Evolutionary conservation across 352 stramenopile species (phyloP), one percentile per base, ranked within the genome.

Genomic region (Aphanomyces astaci): DNA sequence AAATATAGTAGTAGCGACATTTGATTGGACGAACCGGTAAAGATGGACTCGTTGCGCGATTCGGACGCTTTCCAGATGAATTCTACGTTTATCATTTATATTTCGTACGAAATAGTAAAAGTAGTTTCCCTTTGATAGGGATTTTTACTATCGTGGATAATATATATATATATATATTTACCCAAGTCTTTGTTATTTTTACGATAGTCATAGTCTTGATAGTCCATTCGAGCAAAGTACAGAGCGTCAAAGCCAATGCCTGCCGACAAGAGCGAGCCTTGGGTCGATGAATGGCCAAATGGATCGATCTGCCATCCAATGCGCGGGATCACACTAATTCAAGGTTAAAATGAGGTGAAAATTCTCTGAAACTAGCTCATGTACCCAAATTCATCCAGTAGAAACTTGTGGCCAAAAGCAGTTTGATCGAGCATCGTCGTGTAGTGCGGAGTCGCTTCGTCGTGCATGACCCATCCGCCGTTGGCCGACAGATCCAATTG

Each of bases 301-400:
- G 97, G 97, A 80, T 99, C 97, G 66, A 99, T 97, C 74, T 98
- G 95, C 96, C 96, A 99, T 17, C 90, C 95, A 31, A 98, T 97
- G n/a, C 81, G 93, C 11, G 97, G 96, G 49, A 92, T 91, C 19
- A 93, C 78, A 52, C 92, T 88, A 55, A 1, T 31, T 55, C 48
- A 25, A 66, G n/a, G n/a, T n/a, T n/a, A n/a, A n/a, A n/a, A n/a
- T n/a, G n/a, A n/a, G n/a, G n/a, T n/a, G n/a, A n/a, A 22, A 27
- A 19, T 36, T 0, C 28, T 13, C 9, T 3, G 57, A 33, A 4
- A 64, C 24, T 4, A 1, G 33, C 56, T 31, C 10, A 43, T 19
- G 0, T 59, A 68, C 24, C 85, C 86, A 70, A 99, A 97, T 74
- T 98, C 90, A 28, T 90, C 71, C 65, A 89, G 87, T 40, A 99